Conservation (phyloP, 768 basidiomycete species). For the Suillus subluteus region DNA sequence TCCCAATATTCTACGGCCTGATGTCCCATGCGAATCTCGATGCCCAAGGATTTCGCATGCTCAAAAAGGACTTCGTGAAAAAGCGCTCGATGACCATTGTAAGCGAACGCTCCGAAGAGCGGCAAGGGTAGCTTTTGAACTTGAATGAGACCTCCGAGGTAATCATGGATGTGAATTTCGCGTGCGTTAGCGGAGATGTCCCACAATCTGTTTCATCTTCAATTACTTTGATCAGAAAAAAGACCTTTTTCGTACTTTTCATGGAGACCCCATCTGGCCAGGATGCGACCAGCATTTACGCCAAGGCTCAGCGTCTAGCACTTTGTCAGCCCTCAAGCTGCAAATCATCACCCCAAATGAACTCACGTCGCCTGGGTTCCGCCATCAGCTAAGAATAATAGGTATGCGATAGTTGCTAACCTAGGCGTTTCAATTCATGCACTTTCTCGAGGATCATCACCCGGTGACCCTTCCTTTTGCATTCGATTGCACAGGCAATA, state of each 20-base stretch:
- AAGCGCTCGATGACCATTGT: slow-evolving; percentile 34
- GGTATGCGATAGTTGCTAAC: slow-evolving; percentile 15
- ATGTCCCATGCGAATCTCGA: slow-evolving; percentile 23
- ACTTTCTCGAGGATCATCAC: slow-evolving; percentile 27
- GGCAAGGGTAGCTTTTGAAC: slow-evolving; percentile 22
- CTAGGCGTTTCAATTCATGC: slow-evolving; percentile 17
- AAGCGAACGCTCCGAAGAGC: slow-evolving; percentile 22
- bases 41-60: slow-evolving; percentile 23
- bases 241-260: slow-evolving; percentile 18
- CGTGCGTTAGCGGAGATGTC: slow-evolving; percentile 20
- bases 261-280: slow-evolving; percentile 27
- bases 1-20: slow-evolving; percentile 26
- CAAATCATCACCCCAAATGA: background rate
- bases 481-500: slow-evolving; percentile 33
- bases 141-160: slow-evolving; percentile 22
- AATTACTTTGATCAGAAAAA: slow-evolving; percentile 20
- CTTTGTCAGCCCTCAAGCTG: slow-evolving; percentile 7
- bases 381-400: slow-evolving; percentile 10
- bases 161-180: slow-evolving; percentile 23
- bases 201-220: slow-evolving; percentile 21
- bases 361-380: slow-evolving; percentile 21
- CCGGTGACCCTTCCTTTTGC: slow-evolving; percentile 25
- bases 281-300: slow-evolving; percentile 26
- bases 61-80: slow-evolving; percentile 25
- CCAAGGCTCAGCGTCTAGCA: slow-evolving; percentile 23